Conservation (phyloP, 352 stramenopile species). For the Globisporangium paroecandrum region DNA sequence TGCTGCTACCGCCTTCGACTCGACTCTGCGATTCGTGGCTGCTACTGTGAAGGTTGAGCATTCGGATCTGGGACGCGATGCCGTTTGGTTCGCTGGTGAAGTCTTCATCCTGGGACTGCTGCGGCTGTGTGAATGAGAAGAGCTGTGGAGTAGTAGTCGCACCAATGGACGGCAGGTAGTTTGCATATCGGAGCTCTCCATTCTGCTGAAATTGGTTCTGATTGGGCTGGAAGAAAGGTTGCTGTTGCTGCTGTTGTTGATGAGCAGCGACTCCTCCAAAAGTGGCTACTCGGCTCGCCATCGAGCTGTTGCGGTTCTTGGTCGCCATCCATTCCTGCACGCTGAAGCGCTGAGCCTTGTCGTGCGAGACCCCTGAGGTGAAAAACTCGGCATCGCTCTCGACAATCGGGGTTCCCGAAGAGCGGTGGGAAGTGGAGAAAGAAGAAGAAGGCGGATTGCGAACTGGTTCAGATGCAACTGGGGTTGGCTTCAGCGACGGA, state of each 20-base stretch:
- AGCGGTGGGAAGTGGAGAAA: not conserved
- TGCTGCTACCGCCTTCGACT: not conserved
- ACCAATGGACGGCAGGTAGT: not conserved
- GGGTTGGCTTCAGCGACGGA: not conserved
- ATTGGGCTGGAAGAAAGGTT: not conserved
- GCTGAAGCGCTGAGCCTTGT: slow-evolving; percentile 57
- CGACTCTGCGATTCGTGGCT: not conserved
- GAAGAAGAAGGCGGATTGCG: not conserved
- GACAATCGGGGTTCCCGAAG: slow-evolving; percentile 21
- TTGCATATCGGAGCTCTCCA: not conserved
- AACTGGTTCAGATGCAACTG: not conserved
- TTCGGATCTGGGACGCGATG: slow-evolving; percentile 6
- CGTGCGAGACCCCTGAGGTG: slow-evolving; percentile 59
- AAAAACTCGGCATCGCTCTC: slow-evolving; percentile 50
- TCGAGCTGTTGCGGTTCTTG: slow-evolving; percentile 38
- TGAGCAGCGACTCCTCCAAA: slow-evolving; percentile 14
- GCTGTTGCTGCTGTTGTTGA: slow-evolving; percentile 2
- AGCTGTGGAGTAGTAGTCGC: not conserved
- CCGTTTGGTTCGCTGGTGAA: not conserved
- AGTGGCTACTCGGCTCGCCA: slow-evolving; percentile 25
- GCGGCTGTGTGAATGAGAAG: slow-evolving; percentile 10
- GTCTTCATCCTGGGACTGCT: not conserved
- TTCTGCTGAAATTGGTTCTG: slow-evolving; percentile 1
- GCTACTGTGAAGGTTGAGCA: slow-evolving; percentile 3
- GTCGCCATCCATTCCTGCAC: slow-evolving; percentile 77